Percentiles rank a stretch among this genome's conserved stretches.
These are phyloP conservation scores for Candida ortonii DNA, from an alignment of 805 yeast species.

Conservation along the genomic window DNA sequence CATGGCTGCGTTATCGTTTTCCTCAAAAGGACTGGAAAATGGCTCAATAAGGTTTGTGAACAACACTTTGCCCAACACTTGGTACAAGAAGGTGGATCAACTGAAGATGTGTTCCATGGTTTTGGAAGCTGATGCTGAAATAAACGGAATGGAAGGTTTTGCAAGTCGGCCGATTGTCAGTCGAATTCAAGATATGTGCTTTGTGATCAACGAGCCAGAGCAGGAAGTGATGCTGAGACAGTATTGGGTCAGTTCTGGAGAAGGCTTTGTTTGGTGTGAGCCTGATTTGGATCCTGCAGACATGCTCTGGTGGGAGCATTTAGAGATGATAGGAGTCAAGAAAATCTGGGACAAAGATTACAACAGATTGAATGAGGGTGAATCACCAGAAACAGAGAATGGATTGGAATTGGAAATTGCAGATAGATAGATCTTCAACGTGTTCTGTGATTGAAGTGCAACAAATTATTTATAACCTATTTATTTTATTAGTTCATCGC, in stretches of 20 bases:
- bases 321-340: constrained; percentile 29
- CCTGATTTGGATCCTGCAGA: constrained; percentile 91
- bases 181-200: constrained; percentile 36
- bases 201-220: constrained; percentile 49
- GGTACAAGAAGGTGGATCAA: constrained; percentile 67
- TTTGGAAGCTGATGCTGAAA: constrained; percentile 60
- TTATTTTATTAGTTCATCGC: too few relatives aligned
- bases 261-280: constrained; percentile 84
- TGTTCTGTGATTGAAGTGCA: too few relatives aligned
- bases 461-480: too few relatives aligned
- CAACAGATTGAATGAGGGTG: constrained; percentile 19
- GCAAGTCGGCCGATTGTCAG: constrained; percentile 32
- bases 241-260: constrained; percentile 86
- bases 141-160: constrained; percentile 44
- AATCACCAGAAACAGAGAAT: constrained; percentile 14
- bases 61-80: constrained; percentile 61
- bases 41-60: constrained; percentile 60
- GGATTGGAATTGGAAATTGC: too few relatives aligned
- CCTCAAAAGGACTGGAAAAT: constrained; percentile 46
- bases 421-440: too few relatives aligned
- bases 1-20: constrained; percentile 41
- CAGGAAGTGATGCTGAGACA: constrained; percentile 71
- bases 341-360: constrained; percentile 31
- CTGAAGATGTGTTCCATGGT: constrained; percentile 62
- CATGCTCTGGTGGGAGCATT: constrained; percentile 35